Conservation (phyloP, 2,329 filamentous ascomycete genomes). For the Dendryphion nanum region DNA sequence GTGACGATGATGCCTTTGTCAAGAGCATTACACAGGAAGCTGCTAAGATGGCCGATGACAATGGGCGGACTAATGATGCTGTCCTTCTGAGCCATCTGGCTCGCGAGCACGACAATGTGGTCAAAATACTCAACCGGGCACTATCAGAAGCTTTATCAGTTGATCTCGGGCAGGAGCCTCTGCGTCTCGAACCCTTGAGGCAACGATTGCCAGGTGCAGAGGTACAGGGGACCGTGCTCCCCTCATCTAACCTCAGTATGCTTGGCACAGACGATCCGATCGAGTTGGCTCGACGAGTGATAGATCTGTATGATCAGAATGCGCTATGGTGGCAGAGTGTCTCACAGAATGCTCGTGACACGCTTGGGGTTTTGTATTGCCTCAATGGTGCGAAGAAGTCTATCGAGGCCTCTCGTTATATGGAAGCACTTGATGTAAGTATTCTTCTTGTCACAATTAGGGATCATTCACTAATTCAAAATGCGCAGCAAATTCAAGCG, state of each 20-base stretch:
- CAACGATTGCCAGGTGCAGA: constrained; percentile 53
- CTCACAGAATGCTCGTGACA: constrained; percentile 56
- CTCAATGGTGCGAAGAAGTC: constrained; percentile 61
- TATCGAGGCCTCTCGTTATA: constrained; percentile 59
- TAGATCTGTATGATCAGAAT: constrained; percentile 60
- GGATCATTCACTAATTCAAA: constrained; percentile 7
- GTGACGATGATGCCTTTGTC: constrained; percentile 79
- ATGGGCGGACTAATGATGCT: constrained; percentile 87
- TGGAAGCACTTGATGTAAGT: constrained; percentile 64
- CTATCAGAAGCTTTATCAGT: constrained; percentile 86
- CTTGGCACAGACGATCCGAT: constrained; percentile 67
- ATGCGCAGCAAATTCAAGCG: constrained; percentile 36
- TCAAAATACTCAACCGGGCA: constrained; percentile 82
- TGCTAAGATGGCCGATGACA: constrained; percentile 89
- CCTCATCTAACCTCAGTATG: constrained; percentile 56
- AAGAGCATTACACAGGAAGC: constrained; percentile 91
- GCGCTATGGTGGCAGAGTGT: constrained; percentile 62
- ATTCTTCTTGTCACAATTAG: not conserved
- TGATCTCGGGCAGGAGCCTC: constrained; percentile 77
- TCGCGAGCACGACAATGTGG: constrained; percentile 92
- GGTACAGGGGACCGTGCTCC: constrained; percentile 28
- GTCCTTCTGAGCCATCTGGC: constrained; percentile 93
- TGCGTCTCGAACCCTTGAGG: constrained; percentile 77
- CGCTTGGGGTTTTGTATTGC: constrained; percentile 58
- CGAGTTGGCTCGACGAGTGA: constrained; percentile 62